These are phyloP conservation scores for Lippia alba DNA, from an alignment of 305 asterid species.

Conservation along the genomic window DNA sequence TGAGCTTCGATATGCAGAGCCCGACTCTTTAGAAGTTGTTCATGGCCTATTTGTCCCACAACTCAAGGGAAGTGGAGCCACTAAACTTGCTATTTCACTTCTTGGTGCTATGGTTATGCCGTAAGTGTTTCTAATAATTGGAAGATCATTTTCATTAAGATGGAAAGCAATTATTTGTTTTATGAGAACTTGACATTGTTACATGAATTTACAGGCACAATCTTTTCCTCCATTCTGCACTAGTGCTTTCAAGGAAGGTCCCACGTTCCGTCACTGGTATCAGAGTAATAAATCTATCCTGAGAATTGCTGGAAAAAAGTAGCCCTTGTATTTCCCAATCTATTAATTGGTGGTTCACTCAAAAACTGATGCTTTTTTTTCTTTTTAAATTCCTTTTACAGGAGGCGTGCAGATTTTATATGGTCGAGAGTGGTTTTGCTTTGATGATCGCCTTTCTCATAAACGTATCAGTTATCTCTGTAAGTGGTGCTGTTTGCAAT, in stretches of 20 bases:
- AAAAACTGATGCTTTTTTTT: neutral
- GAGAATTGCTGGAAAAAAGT: neutral
- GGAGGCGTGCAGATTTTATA: slow-evolving; percentile 94
- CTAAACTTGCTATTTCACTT: slow-evolving; percentile 86
- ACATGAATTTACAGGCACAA: slow-evolving; percentile 65
- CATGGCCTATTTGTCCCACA: slow-evolving; percentile 87
- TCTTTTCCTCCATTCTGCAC: slow-evolving; percentile 96
- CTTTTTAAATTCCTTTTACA: slow-evolving; percentile 30
- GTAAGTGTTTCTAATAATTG: slow-evolving; percentile 50
- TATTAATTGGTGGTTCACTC: neutral
- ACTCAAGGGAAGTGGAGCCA: slow-evolving; percentile 86
- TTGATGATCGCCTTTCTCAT: slow-evolving; percentile 83
- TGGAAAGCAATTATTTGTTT: neutral
- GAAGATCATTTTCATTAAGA: neutral
- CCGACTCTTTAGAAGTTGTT: slow-evolving; percentile 70
- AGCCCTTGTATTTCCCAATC: too few relatives aligned
- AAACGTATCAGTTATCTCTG: slow-evolving; percentile 87
- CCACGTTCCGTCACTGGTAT: slow-evolving; percentile 83
- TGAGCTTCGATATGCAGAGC: slow-evolving; percentile 88
- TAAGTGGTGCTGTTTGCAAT: slow-evolving; percentile 90
- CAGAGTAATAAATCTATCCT: slow-evolving; percentile 58
- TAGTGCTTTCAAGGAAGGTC: slow-evolving; percentile 92
- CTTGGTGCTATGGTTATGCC: slow-evolving; percentile 99
- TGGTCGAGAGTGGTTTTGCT: slow-evolving; percentile 91
- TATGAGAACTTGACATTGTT: slow-evolving; percentile 17